A percentile compares a stretch with the other conserved stretches of the same genome.
phyloP scores from a whole-genome alignment of 2,329 filamentous ascomycete genomes.

The Stagonosporopsis cucurbitacearum region DNA sequence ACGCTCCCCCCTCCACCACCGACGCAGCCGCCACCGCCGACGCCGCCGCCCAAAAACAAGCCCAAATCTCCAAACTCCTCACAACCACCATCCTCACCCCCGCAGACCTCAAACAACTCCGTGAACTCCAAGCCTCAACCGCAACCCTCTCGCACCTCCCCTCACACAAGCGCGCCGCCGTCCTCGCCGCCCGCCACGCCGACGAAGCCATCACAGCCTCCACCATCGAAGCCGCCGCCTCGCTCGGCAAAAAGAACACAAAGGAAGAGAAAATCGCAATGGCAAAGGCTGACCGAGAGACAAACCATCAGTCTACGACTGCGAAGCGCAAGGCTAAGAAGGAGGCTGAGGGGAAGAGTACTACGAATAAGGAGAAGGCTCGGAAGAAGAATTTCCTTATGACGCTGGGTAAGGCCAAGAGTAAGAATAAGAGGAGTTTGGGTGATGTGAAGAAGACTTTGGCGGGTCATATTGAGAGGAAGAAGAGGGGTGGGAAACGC shows the following conservation, averaged over 20 bases:
- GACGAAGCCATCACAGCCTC: constrained; percentile 91
- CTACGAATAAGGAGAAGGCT: constrained; percentile 96
- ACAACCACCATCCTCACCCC: constrained; percentile 94
- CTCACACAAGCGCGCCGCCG: constrained; percentile 49
- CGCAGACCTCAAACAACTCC: constrained; percentile 92
- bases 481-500: constrained; percentile 82
- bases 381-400: constrained; percentile 99
- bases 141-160: constrained; percentile 70
- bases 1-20: constrained; percentile 43
- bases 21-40: constrained; percentile 51
- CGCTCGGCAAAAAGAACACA: constrained; percentile 77
- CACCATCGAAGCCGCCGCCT: constrained; percentile 86
- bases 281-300: constrained; percentile 81
- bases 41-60: constrained; percentile 16
- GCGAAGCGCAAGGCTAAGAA: constrained; percentile 88
- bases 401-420: constrained; percentile 95
- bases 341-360: constrained; percentile 87
- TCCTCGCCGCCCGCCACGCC: constrained; percentile 64
- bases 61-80: constrained; percentile 69
- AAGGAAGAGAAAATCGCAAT: constrained; percentile 88
- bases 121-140: constrained; percentile 80
- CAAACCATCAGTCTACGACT: constrained; percentile 84
- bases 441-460: constrained; percentile 82
- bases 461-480: constrained; percentile 79
- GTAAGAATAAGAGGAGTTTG: constrained; percentile 93